These are phyloP conservation scores for Aspergillus tanneri DNA, from an alignment of 2,329 filamentous ascomycete species.

Conservation along the genomic window DNA sequence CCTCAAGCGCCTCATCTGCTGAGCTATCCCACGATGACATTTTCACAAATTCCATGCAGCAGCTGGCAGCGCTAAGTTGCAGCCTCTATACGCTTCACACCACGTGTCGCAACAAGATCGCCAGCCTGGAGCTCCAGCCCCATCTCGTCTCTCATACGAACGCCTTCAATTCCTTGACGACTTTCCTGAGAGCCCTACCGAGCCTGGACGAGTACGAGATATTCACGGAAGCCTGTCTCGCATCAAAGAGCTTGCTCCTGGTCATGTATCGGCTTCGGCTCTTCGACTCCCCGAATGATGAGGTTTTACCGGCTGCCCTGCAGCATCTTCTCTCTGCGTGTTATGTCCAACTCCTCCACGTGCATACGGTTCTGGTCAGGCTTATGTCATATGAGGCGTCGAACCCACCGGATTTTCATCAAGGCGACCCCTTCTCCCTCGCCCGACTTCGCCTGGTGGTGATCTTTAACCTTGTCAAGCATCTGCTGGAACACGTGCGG, in stretches of 20 bases:
- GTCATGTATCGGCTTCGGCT: constrained; percentile 6
- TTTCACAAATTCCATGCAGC: constrained; percentile 5
- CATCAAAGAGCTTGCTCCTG: constrained; percentile 5
- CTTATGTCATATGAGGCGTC: constrained; percentile 5
- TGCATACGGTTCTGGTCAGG: constrained; percentile 4
- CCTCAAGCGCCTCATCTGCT: constrained; percentile 4
- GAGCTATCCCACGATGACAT: constrained; percentile 6
- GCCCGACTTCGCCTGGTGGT: constrained; percentile 4
- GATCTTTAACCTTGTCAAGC: constrained; percentile 4
- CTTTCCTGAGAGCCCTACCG: constrained; percentile 4
- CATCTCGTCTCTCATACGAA: constrained; percentile 5
- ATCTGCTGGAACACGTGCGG: constrained; percentile 4
- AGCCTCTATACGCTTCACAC: constrained; percentile 6
- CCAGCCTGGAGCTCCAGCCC: constrained; percentile 3
- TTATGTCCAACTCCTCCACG: constrained; percentile 5
- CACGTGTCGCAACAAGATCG: constrained; percentile 5
- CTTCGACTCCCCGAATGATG: constrained; percentile 4
- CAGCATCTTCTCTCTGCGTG: constrained; percentile 5
- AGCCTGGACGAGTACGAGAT: constrained; percentile 4
- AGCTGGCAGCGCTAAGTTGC: constrained; percentile 5
- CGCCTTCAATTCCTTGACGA: constrained; percentile 5
- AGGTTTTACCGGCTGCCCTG: constrained; percentile 5
- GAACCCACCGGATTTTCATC: constrained; percentile 3
- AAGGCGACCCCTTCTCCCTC: constrained; percentile 3
- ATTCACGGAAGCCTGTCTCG: constrained; percentile 5